These are phyloP conservation scores for Pseudogymnoascus sp. DNA, from an alignment of 2,329 filamentous ascomycete genomes.

Conservation along the genomic window DNA sequence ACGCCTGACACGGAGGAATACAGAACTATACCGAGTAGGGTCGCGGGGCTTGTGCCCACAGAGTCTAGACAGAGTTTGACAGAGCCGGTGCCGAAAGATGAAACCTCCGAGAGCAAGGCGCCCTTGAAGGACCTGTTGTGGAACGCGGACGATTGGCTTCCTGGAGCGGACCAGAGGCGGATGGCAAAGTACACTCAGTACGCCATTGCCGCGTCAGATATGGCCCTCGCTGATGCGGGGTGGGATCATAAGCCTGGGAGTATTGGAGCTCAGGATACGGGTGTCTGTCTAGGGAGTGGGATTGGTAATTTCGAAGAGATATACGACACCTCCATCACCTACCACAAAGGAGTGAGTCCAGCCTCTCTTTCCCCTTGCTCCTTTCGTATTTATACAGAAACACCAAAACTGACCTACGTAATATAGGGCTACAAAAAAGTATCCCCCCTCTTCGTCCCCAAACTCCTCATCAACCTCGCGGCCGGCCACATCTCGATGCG, in stretches of 20 bases:
- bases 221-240: slow-evolving; percentile 75
- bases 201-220: slow-evolving; percentile 75
- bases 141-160: slow-evolving; percentile 47
- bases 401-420: not conserved
- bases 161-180: slow-evolving; percentile 52
- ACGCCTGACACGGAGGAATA: slow-evolving; percentile 39
- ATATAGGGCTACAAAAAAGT: slow-evolving; percentile 81
- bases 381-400: not conserved
- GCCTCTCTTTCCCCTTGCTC: not conserved
- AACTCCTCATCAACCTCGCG: slow-evolving; percentile 87
- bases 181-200: slow-evolving; percentile 93
- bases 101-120: slow-evolving; percentile 25
- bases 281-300: slow-evolving; percentile 88
- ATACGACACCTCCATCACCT: slow-evolving; percentile 73
- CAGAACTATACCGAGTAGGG: slow-evolving; percentile 68
- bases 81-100: slow-evolving; percentile 18
- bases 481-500: slow-evolving; percentile 93
- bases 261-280: slow-evolving; percentile 66
- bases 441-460: slow-evolving; percentile 86
- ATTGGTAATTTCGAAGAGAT: slow-evolving; percentile 92
- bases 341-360: slow-evolving; percentile 54
- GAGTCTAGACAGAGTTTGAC: slow-evolving; percentile 26
- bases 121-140: slow-evolving; percentile 35
- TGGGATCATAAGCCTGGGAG: slow-evolving; percentile 47
- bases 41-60: slow-evolving; percentile 73